A percentile compares a stretch with the other conserved stretches of the same genome.
These are phyloP conservation scores for Zarea fungicola DNA, from an alignment of 2,329 filamentous ascomycete genomes.

Conservation along the genomic window DNA sequence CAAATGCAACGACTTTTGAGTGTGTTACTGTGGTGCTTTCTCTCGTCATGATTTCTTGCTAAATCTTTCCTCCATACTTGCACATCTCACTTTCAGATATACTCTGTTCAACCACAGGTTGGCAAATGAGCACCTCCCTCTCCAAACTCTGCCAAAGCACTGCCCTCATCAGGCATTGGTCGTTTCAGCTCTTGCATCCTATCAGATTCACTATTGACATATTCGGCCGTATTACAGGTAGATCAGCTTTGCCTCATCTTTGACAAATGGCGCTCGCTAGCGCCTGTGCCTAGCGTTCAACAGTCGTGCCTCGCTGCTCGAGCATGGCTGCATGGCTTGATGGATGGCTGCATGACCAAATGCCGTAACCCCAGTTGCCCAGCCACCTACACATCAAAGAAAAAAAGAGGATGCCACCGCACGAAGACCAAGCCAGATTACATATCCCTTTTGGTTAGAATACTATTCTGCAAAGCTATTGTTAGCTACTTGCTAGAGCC, in stretches of 20 bases:
- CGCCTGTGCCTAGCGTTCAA: not conserved
- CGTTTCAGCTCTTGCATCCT: not conserved
- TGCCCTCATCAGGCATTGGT: not conserved
- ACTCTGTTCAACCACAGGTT: no score
- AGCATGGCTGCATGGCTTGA: not conserved
- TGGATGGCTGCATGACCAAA: conserved; percentile 4
- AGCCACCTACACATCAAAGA: not conserved
- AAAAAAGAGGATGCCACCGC: not conserved
- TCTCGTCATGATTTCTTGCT: not conserved
- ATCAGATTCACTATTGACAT: not conserved
- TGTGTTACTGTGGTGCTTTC: not conserved
- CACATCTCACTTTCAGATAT: no score
- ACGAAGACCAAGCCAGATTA: not conserved
- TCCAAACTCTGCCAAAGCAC: no score
- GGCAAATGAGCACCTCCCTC: no score
- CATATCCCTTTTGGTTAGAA: not conserved
- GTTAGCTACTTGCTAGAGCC: no score
- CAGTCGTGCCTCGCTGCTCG: not conserved
- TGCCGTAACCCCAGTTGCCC: not conserved
- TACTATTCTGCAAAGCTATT: no score
- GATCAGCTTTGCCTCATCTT: not conserved
- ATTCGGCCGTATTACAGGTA: not conserved
- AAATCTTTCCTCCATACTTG: not conserved
- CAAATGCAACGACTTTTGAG: not conserved
- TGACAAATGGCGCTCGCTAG: not conserved